phyloP scores from a whole-genome alignment of 257 asterid species.

The Przewalskia tangutica region DNA sequence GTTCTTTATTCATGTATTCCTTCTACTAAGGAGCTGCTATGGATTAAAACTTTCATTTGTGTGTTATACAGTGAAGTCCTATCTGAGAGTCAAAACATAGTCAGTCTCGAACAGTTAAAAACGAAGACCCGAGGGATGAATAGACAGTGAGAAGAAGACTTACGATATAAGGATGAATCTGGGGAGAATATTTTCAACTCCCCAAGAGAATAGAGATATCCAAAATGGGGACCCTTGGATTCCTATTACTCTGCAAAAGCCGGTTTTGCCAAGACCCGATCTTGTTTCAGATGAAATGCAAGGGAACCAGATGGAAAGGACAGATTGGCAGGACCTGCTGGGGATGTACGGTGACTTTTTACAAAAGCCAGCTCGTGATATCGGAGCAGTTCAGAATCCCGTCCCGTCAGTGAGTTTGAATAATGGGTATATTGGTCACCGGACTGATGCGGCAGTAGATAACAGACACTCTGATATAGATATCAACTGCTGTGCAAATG shows the following conservation, averaged over 20 bases:
- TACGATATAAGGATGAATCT: constrained; percentile 31
- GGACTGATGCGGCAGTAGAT: not conserved
- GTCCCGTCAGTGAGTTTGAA: not conserved
- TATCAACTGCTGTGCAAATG: constrained; percentile 12
- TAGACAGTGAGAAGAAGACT: not conserved
- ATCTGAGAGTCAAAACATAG: not conserved
- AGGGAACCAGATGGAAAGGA: constrained; percentile 5
- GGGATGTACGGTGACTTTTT: constrained; percentile 14
- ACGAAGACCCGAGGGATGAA: not conserved
- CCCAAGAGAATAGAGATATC: constrained; percentile 25
- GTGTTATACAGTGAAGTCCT: not conserved
- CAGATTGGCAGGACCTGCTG: constrained; percentile 12
- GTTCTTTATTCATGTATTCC: constrained; percentile 15
- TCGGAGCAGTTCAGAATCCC: constrained; percentile 1
- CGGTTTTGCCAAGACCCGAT: constrained; percentile 1
- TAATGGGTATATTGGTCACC: not conserved
- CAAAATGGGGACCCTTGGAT: constrained; percentile 33
- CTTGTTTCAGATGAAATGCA: constrained; percentile 7
- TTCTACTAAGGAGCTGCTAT: not conserved
- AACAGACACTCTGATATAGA: constrained; percentile 10
- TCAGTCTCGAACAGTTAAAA: constrained; percentile 1
- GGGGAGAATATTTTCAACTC: constrained; percentile 39
- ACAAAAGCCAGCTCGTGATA: not conserved
- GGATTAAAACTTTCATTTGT: constrained; percentile 2
- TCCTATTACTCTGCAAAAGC: constrained; percentile 45